Evolutionary conservation across 345 rosid genomes (phyloP).

Genomic region (Bruguiera sexangula): DNA sequence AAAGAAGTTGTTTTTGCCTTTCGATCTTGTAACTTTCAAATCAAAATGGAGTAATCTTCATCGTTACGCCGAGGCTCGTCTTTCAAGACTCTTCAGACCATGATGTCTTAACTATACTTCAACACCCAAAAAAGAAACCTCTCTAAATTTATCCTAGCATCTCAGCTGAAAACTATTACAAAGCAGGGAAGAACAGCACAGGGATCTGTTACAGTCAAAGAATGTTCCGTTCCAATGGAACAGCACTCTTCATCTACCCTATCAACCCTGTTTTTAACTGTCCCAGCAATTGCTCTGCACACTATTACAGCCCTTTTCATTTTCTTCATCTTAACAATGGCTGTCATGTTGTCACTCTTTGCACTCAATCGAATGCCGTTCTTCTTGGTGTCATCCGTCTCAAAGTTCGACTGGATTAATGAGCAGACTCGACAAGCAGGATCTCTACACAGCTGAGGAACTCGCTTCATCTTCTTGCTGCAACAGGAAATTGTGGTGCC

Average conservation of each 20-base stretch:
- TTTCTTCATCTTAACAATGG: slow-evolving; percentile 20
- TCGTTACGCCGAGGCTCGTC: too few species aligned
- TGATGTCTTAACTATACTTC: neutral
- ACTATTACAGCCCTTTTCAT: slow-evolving; percentile 37
- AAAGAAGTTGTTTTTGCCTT: too few species aligned
- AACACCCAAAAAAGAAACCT: neutral
- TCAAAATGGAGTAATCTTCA: too few species aligned
- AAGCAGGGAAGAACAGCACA: slow-evolving; percentile 49
- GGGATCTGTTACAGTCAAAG: slow-evolving; percentile 31
- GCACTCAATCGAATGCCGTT: slow-evolving; percentile 34
- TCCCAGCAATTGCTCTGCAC: slow-evolving; percentile 40
- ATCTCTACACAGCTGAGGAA: slow-evolving; percentile 35
- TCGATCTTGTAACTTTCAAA: too few species aligned
- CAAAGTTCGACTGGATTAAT: slow-evolving; percentile 31
- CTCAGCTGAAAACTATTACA: slow-evolving; percentile 40
- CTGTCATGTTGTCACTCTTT: slow-evolving; percentile 25
- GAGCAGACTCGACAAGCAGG: slow-evolving; percentile 42
- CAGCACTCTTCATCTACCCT: slow-evolving; percentile 17
- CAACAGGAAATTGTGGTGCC: slow-evolving; percentile 47
- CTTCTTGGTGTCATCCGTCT: slow-evolving; percentile 20
- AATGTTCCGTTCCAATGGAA: slow-evolving; percentile 6
- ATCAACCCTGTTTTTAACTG: slow-evolving; percentile 13
- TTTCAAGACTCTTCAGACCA: neutral
- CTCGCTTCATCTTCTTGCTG: slow-evolving; percentile 17
- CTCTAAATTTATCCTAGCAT: neutral